Base-by-base conservation (phyloP, 2,329 filamentous ascomycete species). In the Diaporthe batatas region DNA sequence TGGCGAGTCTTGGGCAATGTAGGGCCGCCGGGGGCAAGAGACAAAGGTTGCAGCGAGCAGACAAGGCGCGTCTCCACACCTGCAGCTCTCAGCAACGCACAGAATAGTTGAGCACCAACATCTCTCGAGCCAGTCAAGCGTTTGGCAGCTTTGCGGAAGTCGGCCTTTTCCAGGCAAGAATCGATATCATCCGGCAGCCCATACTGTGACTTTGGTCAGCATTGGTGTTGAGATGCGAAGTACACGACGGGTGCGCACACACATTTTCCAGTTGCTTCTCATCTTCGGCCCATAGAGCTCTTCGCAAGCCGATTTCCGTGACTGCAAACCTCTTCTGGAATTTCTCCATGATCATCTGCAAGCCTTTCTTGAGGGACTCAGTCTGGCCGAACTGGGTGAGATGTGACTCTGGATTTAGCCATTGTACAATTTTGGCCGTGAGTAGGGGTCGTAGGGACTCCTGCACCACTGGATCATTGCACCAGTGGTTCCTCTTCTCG, bases 71-170 rank as follows among this genome's bases (percentile, higher is more conserved):
- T 88, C 75, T 94, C 91, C 8, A 98, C 90, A 3, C 94, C 95
- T n/a, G 89, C 90, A n/a, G 91, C 90, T 23, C 96, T 91, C 5
- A 99, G 86, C 42, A 98, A 82, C 3, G 95, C 93, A 80, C 96
- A 98, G 78, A 97, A 98, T 0, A 99, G 82, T 80, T 98, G 95
- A 1, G 94, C 93, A 0, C 95, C 96, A 12, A 97, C 87, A 80
- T 99, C 96, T 75, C 95, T 90, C 11, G 96, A 98, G 0, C 96
- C 97, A 75, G 91, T 86, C 23, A 97, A 82, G 6, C 84, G 89
- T 73, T 85, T 87, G 0, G 95, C 94, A 39, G 93, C 91, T 49
- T 86, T 86, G 5, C 88, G 86, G 77, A 98, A 98, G 75, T 97
- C 94, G 0, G 86, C 83, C 73, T 89, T 91, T 36, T 94, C 92